Conservation (phyloP, 2,329 filamentous ascomycete genomes). For the Penicillium expansum region DNA sequence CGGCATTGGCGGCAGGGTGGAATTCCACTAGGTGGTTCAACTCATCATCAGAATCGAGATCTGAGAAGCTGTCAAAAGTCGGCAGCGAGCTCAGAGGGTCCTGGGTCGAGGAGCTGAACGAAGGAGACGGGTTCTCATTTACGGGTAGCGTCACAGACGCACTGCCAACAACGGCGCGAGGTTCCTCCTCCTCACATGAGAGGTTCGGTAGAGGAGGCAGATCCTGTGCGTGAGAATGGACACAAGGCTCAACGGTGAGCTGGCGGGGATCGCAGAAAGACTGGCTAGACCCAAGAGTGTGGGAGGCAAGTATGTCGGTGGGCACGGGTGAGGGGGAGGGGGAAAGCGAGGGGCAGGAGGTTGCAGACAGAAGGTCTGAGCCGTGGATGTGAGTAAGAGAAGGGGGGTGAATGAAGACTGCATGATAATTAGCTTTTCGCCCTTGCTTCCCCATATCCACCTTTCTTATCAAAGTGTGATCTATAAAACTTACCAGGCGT, state of each 20-base stretch:
- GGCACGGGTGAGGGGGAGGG: slow-evolving; percentile 81
- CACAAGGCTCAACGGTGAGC: slow-evolving; percentile 65
- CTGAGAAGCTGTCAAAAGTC: slow-evolving; percentile 79
- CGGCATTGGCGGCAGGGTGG: slow-evolving; percentile 56
- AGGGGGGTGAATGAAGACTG: slow-evolving; percentile 65
- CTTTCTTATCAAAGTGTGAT: slow-evolving; percentile 4
- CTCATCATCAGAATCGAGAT: slow-evolving; percentile 88
- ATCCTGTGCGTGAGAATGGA: slow-evolving; percentile 51
- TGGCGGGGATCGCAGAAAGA: slow-evolving; percentile 88
- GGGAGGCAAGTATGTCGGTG: slow-evolving; percentile 68
- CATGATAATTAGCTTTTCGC: slow-evolving; percentile 27
- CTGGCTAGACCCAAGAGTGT: slow-evolving; percentile 57
- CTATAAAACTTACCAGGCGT: slow-evolving; percentile 72
- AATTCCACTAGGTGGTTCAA: slow-evolving; percentile 75
- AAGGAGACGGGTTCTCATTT: slow-evolving; percentile 37
- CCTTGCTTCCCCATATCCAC: slow-evolving; percentile 12
- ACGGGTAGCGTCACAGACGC: slow-evolving; percentile 38
- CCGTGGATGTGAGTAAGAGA: slow-evolving; percentile 60
- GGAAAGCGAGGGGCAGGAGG: slow-evolving; percentile 76
- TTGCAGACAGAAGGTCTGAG: slow-evolving; percentile 69
- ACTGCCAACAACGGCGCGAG: slow-evolving; percentile 37
- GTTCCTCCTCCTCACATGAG: slow-evolving; percentile 45
- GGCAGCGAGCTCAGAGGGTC: slow-evolving; percentile 61
- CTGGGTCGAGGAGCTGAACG: slow-evolving; percentile 44
- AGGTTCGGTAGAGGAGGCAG: slow-evolving; percentile 59